These are phyloP conservation scores for Nitzschia putrida DNA, from an alignment of 108 stramenopile species.

Conservation along the genomic window DNA sequence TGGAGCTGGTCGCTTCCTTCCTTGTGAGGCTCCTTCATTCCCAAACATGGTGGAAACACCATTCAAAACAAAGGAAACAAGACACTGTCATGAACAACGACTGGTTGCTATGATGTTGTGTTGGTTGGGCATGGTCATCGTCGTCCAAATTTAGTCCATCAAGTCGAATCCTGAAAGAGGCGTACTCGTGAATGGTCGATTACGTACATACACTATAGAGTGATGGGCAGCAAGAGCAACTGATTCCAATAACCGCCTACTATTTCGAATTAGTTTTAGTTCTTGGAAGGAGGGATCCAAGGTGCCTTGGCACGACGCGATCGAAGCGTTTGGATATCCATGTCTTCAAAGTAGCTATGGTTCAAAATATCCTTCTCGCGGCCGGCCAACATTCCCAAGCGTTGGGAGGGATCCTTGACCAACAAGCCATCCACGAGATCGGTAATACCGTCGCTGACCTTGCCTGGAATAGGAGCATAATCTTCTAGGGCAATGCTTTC, in stretches of 20 bases:
- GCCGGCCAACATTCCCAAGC: conserved; percentile 61
- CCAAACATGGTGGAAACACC: too few species aligned
- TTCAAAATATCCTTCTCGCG: conserved; percentile 59
- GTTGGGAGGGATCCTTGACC: conserved; percentile 48
- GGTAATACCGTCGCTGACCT: conserved; percentile 38
- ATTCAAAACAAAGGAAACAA: too few species aligned
- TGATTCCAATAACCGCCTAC: neutral
- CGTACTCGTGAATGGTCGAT: too few species aligned
- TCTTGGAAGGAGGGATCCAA: conserved; percentile 64
- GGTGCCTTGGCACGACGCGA: conserved; percentile 74
- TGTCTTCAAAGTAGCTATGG: conserved; percentile 65
- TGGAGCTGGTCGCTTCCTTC: too few species aligned
- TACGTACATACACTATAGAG: too few species aligned
- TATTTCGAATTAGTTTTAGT: neutral
- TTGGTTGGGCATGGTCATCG: too few species aligned
- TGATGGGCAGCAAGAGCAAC: too few species aligned
- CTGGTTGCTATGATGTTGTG: too few species aligned
- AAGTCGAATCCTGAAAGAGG: too few species aligned
- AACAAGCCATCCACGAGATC: conserved; percentile 59
- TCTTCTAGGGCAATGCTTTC: conserved; percentile 74
- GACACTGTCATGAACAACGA: too few species aligned
- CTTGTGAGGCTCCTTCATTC: too few species aligned
- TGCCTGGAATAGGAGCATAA: conserved; percentile 25
- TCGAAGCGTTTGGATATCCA: conserved; percentile 65
- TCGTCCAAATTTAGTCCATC: too few species aligned